Conservation (phyloP, 352 stramenopile genomes). For the Thraustotheca clavata region DNA sequence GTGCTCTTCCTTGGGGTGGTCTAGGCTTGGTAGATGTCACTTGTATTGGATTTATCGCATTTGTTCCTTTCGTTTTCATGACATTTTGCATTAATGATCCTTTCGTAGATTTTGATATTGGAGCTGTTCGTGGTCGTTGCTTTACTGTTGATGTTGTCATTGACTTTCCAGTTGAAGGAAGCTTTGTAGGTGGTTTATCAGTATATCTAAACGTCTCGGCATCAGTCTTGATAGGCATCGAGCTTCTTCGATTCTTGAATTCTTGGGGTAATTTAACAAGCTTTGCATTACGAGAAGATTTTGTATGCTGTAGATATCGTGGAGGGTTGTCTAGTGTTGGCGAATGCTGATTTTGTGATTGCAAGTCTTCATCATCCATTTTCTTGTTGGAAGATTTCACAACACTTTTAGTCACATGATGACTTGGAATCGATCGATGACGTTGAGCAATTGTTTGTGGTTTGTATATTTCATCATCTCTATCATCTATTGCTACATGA, state of each 20-base stretch:
- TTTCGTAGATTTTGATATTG: neutral
- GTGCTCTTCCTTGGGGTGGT: neutral
- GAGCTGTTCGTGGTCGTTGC: neutral
- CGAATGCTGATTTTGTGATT: conserved; percentile 27
- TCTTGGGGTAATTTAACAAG: conserved; percentile 18
- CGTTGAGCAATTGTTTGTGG: too few relatives aligned
- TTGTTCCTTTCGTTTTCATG: neutral
- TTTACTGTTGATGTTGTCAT: neutral
- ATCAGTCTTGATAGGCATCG: neutral
- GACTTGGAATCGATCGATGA: conserved; percentile 21
- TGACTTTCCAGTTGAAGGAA: neutral
- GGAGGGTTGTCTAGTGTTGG: conserved; percentile 23
- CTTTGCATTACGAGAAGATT: conserved; percentile 44
- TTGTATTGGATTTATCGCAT: neutral
- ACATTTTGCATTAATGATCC: conserved; percentile 4
- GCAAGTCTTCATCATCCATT: conserved; percentile 24
- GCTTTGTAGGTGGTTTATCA: neutral
- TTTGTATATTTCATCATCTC: neutral
- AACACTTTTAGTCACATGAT: conserved; percentile 8
- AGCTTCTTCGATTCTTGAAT: neutral
- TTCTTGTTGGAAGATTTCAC: conserved; percentile 22
- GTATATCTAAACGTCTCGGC: neutral
- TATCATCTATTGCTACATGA: neutral
- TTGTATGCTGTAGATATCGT: conserved; percentile 42
- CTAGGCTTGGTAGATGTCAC: neutral